phyloP scores from a whole-genome alignment of 768 basidiomycete genomes.

The Leccinum uliginosum region DNA sequence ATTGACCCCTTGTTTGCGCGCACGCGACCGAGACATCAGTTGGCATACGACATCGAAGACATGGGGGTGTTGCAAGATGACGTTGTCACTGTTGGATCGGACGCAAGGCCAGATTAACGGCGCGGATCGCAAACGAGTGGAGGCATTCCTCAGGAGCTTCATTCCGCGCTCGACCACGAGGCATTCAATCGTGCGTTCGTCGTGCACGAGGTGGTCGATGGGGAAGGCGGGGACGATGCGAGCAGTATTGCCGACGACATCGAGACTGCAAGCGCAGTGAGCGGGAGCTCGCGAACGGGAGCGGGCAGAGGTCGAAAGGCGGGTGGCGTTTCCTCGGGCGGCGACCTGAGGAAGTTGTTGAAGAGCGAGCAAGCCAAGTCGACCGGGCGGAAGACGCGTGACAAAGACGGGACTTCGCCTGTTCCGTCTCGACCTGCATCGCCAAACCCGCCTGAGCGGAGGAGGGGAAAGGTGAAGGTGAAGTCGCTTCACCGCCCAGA shows the following conservation, averaged over 20 bases:
- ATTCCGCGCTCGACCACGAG: constrained; percentile 64
- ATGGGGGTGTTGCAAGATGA: constrained; percentile 77
- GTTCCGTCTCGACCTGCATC: constrained; percentile 60
- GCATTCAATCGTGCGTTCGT: constrained; percentile 69
- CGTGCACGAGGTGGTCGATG: constrained; percentile 57
- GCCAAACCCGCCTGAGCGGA: constrained; percentile 43
- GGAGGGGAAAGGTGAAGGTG: constrained; percentile 24
- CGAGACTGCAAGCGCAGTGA: constrained; percentile 31
- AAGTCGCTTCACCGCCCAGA: constrained; percentile 21
- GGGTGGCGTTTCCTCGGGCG: constrained; percentile 39
- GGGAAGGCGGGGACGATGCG: constrained; percentile 50
- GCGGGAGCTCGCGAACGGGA: constrained; percentile 27
- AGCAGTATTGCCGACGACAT: constrained; percentile 34
- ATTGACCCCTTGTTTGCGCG: constrained; percentile 51
- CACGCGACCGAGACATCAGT: constrained; percentile 69
- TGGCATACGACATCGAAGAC: constrained; percentile 75
- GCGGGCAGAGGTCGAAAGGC: constrained; percentile 40
- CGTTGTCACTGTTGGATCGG: constrained; percentile 88
- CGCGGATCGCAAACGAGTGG: constrained; percentile 75
- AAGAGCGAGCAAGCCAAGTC: constrained; percentile 83
- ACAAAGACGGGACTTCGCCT: constrained; percentile 48
- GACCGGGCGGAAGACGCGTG: constrained; percentile 54
- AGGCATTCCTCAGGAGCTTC: constrained; percentile 73
- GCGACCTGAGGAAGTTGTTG: constrained; percentile 69
- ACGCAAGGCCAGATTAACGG: constrained; percentile 69